phyloP scores from a whole-genome alignment of 2,329 filamentous ascomycete genomes.

The Xylariaceae sp. region DNA sequence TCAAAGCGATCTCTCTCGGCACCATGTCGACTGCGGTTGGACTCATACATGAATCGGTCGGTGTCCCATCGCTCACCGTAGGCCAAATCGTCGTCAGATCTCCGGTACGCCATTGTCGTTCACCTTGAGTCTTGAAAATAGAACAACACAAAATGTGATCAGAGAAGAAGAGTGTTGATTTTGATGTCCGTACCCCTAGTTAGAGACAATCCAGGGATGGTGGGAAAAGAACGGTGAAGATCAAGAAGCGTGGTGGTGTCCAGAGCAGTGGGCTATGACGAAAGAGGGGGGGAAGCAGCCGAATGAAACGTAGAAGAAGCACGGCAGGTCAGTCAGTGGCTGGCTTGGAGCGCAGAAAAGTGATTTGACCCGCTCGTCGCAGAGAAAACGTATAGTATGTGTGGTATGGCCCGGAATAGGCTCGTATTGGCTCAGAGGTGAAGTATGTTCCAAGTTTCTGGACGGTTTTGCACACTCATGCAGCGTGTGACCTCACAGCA shows the following conservation, averaged over 20 bases:
- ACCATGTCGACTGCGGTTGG: constrained; percentile 43
- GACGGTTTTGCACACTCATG: background rate
- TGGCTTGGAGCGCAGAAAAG: background rate
- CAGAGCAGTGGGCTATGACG: constrained; percentile 8
- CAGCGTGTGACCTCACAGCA: background rate
- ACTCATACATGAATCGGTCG: constrained; percentile 45
- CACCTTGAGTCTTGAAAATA: background rate
- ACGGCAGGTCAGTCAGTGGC: background rate
- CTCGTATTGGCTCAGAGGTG: background rate
- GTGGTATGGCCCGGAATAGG: background rate
- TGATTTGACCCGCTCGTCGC: background rate
- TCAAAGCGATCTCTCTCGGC: constrained; percentile 51
- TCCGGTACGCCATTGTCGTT: constrained; percentile 6
- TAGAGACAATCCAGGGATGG: background rate
- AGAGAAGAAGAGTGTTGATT: background rate
- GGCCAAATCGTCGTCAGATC: constrained; percentile 30
- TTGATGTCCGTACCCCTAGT: background rate
- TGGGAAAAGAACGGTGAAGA: background rate
- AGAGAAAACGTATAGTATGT: background rate
- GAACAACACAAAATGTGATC: background rate
- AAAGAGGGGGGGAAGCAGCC: constrained; percentile 7
- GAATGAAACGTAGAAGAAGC: background rate
- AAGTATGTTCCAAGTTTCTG: background rate
- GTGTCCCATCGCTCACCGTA: constrained; percentile 49
- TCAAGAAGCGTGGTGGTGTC: background rate